Evolutionary conservation across 345 rosid species (phyloP), one percentile per base, ranked within the genome.

Genomic region (Dipteronia sinensis): DNA sequence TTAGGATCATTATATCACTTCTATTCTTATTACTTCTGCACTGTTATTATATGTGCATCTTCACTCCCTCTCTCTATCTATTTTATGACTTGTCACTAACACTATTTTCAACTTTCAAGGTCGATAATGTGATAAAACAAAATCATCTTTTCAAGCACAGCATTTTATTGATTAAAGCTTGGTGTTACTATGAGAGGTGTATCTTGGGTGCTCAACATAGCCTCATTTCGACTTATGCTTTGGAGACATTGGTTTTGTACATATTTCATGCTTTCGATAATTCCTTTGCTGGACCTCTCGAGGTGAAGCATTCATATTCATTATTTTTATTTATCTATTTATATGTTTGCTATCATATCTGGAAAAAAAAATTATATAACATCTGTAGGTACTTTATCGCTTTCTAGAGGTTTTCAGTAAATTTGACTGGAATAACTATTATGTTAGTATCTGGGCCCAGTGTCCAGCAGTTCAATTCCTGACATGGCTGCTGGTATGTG

Each of bases 141-240:
- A 76, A 79, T 73, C 90, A 90, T 78, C 78, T 90, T 51, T 90
- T 90, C 82, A 90, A 90, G 67, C 81, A 87, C 53, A 90, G 93
- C 73, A 84, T 84, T 31, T 82, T 84, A 64, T 70, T 86, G 82
- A 86, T 86, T 40, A 86, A 84, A 74, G 87, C 89, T 2, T 86
- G 87, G 89, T 86, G 89, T 78, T 86, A 84, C 73, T 86, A 86
- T 80, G 89, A 86, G 78, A 86, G 89, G 66, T 84, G 87, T 62
- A 80, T 82, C 70, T 49, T 86, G 78, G 89, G 89, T 61, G 87
- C 87, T 84, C 87, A 80, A 76, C 85, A 86, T 78, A 87, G 87
- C 7, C 78, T 86, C 76, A 82, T 86, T 51, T 86, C 89, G 34
- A 86, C 89, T 59, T 86, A 86, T 84, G 87, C 87, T 27, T 65